Evolutionary conservation across 2,329 filamentous ascomycete genomes (phyloP).

Genomic region (Rhynchosporium agropyri): DNA sequence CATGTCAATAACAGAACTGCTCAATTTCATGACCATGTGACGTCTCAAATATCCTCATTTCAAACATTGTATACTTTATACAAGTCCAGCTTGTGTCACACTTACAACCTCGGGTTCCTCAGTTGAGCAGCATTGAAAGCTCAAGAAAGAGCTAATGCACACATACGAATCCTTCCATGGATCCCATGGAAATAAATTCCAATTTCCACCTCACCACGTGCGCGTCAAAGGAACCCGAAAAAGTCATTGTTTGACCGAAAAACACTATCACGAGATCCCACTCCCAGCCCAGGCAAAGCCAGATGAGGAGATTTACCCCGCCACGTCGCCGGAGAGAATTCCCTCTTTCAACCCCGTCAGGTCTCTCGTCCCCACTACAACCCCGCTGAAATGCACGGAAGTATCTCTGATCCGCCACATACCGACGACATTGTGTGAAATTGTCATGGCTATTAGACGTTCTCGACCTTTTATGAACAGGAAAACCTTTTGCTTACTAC

Average conservation of each 20-base stretch:
- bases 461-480: background rate
- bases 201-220: background rate
- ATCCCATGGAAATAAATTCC: no score
- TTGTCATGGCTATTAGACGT: background rate
- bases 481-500: background rate
- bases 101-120: no score
- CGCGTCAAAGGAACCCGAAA: background rate
- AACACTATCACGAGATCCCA: no score
- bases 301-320: slow-evolving; percentile 7
- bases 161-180: no score
- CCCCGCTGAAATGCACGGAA: background rate
- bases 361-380: background rate
- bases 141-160: no score
- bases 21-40: no score
- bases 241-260: background rate
- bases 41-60: no score
- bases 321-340: background rate
- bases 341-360: slow-evolving; percentile 1
- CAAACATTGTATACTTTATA: no score
- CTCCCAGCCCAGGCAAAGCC: background rate
- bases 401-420: background rate
- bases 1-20: no score
- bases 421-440: background rate
- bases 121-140: no score
- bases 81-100: no score